Conservation (phyloP, 306 rosid species). For the Abrus precatorius region DNA sequence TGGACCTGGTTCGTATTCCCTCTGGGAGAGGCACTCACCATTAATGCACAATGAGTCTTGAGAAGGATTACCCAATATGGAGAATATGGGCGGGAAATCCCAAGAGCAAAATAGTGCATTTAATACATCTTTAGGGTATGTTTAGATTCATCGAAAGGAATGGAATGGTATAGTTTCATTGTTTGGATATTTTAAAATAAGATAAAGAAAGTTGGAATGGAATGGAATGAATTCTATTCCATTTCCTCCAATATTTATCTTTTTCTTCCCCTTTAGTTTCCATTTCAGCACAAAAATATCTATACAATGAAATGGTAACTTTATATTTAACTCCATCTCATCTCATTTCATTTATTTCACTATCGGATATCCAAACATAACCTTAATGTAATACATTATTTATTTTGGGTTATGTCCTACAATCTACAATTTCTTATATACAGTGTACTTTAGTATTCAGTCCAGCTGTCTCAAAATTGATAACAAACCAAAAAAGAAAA, state of each 20-base stretch:
- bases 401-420: neutral
- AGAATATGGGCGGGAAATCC: too few relatives aligned
- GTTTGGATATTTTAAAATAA: neutral
- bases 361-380: neutral
- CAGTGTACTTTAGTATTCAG: neutral
- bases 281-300: neutral
- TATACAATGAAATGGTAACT: neutral
- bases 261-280: neutral
- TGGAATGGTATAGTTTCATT: neutral
- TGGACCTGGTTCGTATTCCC: too few relatives aligned
- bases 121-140: neutral
- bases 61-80: too few relatives aligned
- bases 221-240: neutral
- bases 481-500: neutral
- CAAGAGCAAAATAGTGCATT: too few relatives aligned
- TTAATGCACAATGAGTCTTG: too few relatives aligned
- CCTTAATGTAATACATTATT: neutral
- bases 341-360: neutral
- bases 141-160: neutral
- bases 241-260: too few relatives aligned
- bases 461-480: neutral
- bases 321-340: neutral
- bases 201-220: neutral
- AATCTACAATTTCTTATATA: neutral
- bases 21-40: too few relatives aligned